Evolutionary conservation across 345 rosid species (phyloP), one percentile per base, ranked within the genome.

Genomic region (Gossypium herbaceum): DNA sequence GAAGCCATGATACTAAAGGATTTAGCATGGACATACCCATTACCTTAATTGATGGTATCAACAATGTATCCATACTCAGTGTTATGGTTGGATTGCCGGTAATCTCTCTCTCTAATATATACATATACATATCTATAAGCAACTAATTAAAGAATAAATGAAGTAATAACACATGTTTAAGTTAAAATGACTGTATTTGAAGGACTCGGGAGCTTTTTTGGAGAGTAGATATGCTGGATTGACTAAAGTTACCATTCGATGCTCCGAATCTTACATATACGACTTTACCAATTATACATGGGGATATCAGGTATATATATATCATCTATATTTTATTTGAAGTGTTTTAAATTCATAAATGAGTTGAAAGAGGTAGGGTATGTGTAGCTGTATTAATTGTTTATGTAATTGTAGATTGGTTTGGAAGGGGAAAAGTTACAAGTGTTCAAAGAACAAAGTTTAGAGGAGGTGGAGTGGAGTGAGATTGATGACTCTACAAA

Each of bases 41-140:
- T 58, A 63, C 11, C 44, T 77, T 93, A 73, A 63, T 1, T 6
- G 75, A 75, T 75, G 94, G 91, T 72, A 58, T 80, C 45, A 94
- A 87, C 85, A 86, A 88, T 77, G 80, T 93, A 47, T 88, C 98
- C 27, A 82, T 92, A 63, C 91, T 94, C 7, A 90, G 97, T 20
- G 95, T 81, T 19, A 85, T 91, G 94, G 97, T 90, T 80, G 98
- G 98, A 75, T 71, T 94, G 79, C 98, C 93, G 85, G 98, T 92
- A 87, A 74, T 65, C 17, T 41, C 9, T 63, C 9, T 64, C 27
- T 29, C 3, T 6, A 5, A 34, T 63, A 29, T 39, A 12, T 34
- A 34, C 39, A 34, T 4, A 4, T 4, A 34, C 39, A 34, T 2
- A 2, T 3, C 9, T 20, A 9, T 16, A 7, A 5, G 20, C 55